Percentiles rank a stretch among this genome's conserved stretches.
Conservation (phyloP, 2,329 filamentous ascomycete genomes). For the Alternaria sp. region DNA sequence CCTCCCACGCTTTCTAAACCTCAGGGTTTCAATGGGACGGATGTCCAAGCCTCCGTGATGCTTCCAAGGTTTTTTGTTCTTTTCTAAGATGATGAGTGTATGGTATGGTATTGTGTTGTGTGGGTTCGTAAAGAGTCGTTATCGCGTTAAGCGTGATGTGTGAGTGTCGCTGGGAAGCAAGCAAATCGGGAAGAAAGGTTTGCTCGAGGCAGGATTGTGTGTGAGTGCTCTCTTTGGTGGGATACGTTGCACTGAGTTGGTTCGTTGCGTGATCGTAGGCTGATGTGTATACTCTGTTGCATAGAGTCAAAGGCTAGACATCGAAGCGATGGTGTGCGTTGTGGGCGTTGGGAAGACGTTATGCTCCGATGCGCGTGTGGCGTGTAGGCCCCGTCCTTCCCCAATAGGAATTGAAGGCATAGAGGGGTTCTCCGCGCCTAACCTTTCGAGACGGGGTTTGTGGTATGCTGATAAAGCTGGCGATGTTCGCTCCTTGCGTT, state of each 20-base stretch:
- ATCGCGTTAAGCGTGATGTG: neutral
- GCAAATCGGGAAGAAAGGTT: neutral
- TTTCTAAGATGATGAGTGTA: neutral
- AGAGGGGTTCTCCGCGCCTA: neutral
- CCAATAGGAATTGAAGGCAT: rapidly evolving
- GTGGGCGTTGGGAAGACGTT: rapidly evolving
- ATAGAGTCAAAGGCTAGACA: rapidly evolving
- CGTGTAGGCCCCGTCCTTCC: neutral
- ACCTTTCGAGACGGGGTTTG: neutral
- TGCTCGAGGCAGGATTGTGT: neutral
- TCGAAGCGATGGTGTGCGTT: neutral
- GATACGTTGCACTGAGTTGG: no score
- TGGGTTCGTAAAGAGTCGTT: neutral
- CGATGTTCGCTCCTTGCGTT: neutral
- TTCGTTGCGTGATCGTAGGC: neutral
- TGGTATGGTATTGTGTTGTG: neutral
- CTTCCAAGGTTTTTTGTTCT: neutral
- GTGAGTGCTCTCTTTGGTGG: neutral
- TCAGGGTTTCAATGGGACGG: no score
- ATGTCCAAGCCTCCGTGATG: neutral
- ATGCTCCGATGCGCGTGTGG: neutral
- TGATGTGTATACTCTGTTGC: rapidly evolving
- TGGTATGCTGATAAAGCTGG: neutral
- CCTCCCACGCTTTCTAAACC: neutral
- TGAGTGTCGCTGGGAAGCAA: neutral